A percentile compares a stretch with the other conserved stretches of the same genome.
Evolutionary conservation across 2,329 filamentous ascomycete genomes (phyloP).

Genomic region (Harringtonia aguacate): DNA sequence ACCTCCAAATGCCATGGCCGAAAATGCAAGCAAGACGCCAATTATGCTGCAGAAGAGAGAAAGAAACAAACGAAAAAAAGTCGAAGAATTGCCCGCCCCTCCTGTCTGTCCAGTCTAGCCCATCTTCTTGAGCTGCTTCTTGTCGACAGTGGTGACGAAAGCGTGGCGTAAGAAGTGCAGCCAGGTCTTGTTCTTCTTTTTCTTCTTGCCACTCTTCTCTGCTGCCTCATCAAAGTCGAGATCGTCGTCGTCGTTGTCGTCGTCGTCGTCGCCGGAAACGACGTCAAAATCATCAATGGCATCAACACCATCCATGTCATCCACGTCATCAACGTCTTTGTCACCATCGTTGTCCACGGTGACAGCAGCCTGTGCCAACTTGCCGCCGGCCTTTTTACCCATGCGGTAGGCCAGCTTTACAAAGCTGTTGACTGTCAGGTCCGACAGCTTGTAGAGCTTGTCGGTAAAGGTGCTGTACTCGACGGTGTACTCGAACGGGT

Average conservation of each 20-base stretch:
- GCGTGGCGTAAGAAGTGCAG: slow-evolving; percentile 66
- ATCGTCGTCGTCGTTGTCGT: slow-evolving; percentile 28
- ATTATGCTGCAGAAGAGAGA: no score
- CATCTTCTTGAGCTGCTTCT: slow-evolving; percentile 48
- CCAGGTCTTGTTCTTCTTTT: slow-evolving; percentile 59
- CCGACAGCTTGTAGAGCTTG: slow-evolving; percentile 60
- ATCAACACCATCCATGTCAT: slow-evolving; percentile 7
- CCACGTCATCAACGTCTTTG: slow-evolving; percentile 18
- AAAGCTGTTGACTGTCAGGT: slow-evolving; percentile 76
- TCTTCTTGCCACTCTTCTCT: slow-evolving; percentile 41
- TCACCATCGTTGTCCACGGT: slow-evolving; percentile 14
- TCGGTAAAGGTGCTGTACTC: slow-evolving; percentile 83
- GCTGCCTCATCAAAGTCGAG: slow-evolving; percentile 25
- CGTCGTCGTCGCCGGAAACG: no score
- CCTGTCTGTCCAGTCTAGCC: neutral
- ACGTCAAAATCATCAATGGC: no score
- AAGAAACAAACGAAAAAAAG: neutral
- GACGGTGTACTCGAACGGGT: slow-evolving; percentile 61
- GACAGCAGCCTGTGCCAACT: slow-evolving; percentile 7
- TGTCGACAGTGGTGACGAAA: slow-evolving; percentile 63
- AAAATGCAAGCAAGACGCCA: no score
- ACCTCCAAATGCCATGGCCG: neutral
- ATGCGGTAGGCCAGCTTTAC: slow-evolving; percentile 73
- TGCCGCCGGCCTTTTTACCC: slow-evolving; percentile 35
- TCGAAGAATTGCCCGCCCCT: neutral